Base-by-base conservation (phyloP, 2,329 filamentous ascomycete species). In the Escovopsis sp. region DNA sequence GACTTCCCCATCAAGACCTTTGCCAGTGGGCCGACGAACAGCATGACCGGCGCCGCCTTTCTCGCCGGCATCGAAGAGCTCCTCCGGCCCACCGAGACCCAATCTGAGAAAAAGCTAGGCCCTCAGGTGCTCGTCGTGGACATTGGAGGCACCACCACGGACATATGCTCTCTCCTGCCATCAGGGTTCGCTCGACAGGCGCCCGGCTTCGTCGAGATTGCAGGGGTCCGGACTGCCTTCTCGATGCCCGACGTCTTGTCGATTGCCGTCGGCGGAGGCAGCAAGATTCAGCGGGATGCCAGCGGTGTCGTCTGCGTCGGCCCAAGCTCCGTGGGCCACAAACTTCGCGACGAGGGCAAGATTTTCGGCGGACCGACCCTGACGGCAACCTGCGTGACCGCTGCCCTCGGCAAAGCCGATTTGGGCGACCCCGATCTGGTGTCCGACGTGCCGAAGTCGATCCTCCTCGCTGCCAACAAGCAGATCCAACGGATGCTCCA, bases 101-200 rank as follows among this genome's bases (percentile, higher is more conserved):
- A 15, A 15, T 15, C 15, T 15, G 15, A 15, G 15, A 15, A 2
- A 15, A 38, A 36, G 33, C 12, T 35, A 23, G 12, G 55, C 19
- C 57, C 59, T 1, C 61, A 63, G 33, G 39, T 64, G 1, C 49
- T 77, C 36, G 72, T 76, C 0, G 65, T 77, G 2, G 75, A 79
- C 49, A 67, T 79, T 26, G 75, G 75, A 7, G 75, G 75, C 12
- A 79, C 75, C 0, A 79, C 74, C 0, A 73, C 73, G 2, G 75
- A 80, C 53, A 69, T 77, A 8, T 73, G 74, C 26, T 63, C 73
- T 0, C 55, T 80, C 2, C 59, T 77, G 1, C 67, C 72, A 0
- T 75, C 68, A 3, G 75, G 75, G 0, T 77, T 77, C 38, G 75
- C 75, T 0, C 65, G 74, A 18, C 73, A 77, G 47, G 73, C 75